These are phyloP conservation scores for Actinidia arguta DNA, from an alignment of 179 eudicot genomes.

Conservation along the genomic window DNA sequence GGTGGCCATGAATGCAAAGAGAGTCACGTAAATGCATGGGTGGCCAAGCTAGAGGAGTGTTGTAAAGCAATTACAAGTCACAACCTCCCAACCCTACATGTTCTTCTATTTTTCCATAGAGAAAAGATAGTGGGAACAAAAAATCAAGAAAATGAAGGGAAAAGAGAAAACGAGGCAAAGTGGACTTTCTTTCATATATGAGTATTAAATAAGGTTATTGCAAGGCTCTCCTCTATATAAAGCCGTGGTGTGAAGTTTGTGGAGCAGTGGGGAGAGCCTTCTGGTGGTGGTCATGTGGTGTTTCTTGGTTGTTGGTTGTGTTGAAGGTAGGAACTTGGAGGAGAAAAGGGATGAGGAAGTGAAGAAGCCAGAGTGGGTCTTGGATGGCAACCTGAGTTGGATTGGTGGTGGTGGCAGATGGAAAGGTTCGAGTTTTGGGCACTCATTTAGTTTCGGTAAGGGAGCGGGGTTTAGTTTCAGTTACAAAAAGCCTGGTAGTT, in stretches of 20 bases:
- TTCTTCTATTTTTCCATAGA: neutral
- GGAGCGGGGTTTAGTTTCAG: slow-evolving; percentile 18
- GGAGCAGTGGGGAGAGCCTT: slow-evolving; percentile 6
- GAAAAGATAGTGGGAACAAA: too few relatives aligned
- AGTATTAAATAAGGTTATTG: neutral
- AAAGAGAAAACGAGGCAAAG: slow-evolving; percentile 14
- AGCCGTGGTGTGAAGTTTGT: neutral
- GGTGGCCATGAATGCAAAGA: slow-evolving; percentile 20
- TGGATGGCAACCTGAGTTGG: slow-evolving; percentile 20
- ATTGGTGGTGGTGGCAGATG: slow-evolving; percentile 4
- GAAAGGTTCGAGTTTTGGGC: slow-evolving; percentile 13
- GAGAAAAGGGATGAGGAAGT: slow-evolving; percentile 11
- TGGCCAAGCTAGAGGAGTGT: neutral
- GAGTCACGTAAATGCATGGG: slow-evolving; percentile 15
- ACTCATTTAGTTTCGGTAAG: slow-evolving; percentile 20
- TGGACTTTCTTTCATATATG: neutral
- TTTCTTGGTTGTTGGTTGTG: slow-evolving; percentile 12
- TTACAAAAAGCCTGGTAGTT: slow-evolving; percentile 11
- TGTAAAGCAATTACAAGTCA: neutral
- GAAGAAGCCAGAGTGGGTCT: slow-evolving; percentile 25
- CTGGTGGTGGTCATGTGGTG: slow-evolving; percentile 20
- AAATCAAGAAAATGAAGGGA: neutral
- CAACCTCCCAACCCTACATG: slow-evolving; percentile 4
- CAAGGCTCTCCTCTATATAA: slow-evolving; percentile 13
- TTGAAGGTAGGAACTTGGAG: slow-evolving; percentile 14